Conservation (phyloP, 2,329 filamentous ascomycete genomes). For the Triangularia verruculosa region DNA sequence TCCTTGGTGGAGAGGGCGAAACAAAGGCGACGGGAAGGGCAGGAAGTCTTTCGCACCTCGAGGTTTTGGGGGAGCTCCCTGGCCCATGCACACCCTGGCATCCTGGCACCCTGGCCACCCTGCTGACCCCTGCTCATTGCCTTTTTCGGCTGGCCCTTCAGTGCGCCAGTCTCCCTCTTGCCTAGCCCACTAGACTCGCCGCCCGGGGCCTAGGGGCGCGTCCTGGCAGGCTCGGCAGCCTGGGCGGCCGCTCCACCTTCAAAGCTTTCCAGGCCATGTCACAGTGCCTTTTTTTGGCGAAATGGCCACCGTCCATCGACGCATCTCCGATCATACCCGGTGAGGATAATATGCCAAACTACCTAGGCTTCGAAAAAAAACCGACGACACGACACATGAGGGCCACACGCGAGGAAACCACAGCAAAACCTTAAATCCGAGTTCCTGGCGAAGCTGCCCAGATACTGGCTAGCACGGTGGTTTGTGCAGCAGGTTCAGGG, state of each 20-base stretch:
- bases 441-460: not conserved
- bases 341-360: not conserved
- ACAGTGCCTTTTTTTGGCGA: conserved; percentile 1
- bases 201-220: conserved; percentile 6
- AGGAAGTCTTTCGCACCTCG: conserved; percentile 2
- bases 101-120: no score
- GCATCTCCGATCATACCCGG: not conserved
- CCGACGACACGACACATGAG: not conserved
- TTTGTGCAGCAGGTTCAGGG: not conserved
- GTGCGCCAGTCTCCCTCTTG: not conserved
- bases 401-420: not conserved
- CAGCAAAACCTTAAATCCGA: not conserved
- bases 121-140: conserved; percentile 9
- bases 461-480: not conserved
- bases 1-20: not conserved
- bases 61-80: conserved; percentile 20
- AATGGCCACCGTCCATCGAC: not conserved
- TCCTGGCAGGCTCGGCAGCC: conserved; percentile 17
- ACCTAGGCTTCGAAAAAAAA: not conserved
- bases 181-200: conserved; percentile 3
- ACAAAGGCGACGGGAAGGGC: not conserved
- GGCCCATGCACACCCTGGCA: conserved; percentile 11
- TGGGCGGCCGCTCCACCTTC: conserved; percentile 12
- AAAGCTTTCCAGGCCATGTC: conserved; percentile 6
- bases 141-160: conserved; percentile 4